Conservation (phyloP, 805 yeast genomes). For the Nakazawaea wickerhamii region DNA sequence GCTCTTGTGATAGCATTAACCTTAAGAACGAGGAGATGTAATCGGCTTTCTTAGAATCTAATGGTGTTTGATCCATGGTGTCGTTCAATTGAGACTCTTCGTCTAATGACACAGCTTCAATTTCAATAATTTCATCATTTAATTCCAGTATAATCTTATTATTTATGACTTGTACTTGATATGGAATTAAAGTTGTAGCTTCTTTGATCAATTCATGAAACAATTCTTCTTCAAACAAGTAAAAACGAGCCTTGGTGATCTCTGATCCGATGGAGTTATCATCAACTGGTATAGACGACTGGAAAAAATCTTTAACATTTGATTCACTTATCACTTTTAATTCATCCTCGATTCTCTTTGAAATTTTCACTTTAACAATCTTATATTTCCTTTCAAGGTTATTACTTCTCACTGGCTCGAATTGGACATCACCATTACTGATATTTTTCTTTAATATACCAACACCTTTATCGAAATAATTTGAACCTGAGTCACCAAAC, state of each 20-base stretch:
- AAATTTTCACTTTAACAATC: conserved; percentile 54
- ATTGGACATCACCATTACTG: conserved; percentile 36
- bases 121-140: conserved; percentile 61
- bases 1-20: conserved; percentile 57
- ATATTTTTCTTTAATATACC: conserved; percentile 58
- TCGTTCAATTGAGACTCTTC: conserved; percentile 34
- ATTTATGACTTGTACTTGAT: conserved; percentile 60
- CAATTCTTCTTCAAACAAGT: conserved; percentile 84
- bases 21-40: conserved; percentile 48
- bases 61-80: conserved; percentile 26
- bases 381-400: conserved; percentile 34
- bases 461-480: conserved; percentile 64
- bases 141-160: conserved; percentile 63
- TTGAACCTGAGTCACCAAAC: conserved; percentile 85
- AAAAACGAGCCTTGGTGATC: conserved; percentile 63
- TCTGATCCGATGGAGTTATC: conserved; percentile 39
- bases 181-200: conserved; percentile 61
- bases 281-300: conserved; percentile 8
- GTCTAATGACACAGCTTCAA: conserved; percentile 51
- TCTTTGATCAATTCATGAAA: conserved; percentile 75
- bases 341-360: conserved; percentile 49
- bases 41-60: conserved; percentile 42
- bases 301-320: conserved; percentile 22
- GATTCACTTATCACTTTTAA: conserved; percentile 56
- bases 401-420: conserved; percentile 30